These are phyloP conservation scores for Penicillium sp. DNA, from an alignment of 2,329 filamentous ascomycete genomes.

Conservation along the genomic window DNA sequence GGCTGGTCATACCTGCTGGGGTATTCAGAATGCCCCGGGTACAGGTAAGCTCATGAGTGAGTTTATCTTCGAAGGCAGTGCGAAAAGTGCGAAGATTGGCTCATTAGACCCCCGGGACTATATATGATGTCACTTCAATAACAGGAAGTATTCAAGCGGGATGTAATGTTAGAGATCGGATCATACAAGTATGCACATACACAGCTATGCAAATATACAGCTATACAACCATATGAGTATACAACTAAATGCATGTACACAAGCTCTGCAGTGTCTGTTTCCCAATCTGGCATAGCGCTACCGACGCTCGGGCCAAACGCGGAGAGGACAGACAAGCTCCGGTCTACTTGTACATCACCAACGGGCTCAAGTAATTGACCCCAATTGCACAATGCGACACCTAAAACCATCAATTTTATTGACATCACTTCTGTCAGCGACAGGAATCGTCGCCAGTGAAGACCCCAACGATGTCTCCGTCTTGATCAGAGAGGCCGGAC, in stretches of 20 bases:
- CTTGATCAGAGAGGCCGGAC: slow-evolving; percentile 43
- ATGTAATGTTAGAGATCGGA: too few relatives aligned
- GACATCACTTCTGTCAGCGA: slow-evolving; percentile 29
- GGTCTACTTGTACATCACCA: neutral
- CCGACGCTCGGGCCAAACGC: neutral
- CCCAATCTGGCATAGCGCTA: too few relatives aligned
- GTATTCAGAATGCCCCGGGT: slow-evolving; percentile 91
- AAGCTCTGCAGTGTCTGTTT: too few relatives aligned
- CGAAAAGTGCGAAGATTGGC: slow-evolving; percentile 67
- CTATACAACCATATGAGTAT: too few relatives aligned
- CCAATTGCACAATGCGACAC: slow-evolving; percentile 31
- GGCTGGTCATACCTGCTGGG: slow-evolving; percentile 95
- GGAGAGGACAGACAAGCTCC: neutral
- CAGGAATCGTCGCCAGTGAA: slow-evolving; percentile 30
- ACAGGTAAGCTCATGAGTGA: slow-evolving; percentile 82
- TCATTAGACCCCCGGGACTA: slow-evolving; percentile 69
- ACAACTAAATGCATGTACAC: too few relatives aligned
- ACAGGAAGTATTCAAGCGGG: too few relatives aligned
- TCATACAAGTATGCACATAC: too few relatives aligned
- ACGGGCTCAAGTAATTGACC: slow-evolving; percentile 15
- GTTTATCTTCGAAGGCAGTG: slow-evolving; percentile 71
- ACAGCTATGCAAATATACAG: too few relatives aligned
- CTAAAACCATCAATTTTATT: slow-evolving; percentile 29
- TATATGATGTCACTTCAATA: slow-evolving; percentile 21
- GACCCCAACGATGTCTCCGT: slow-evolving; percentile 36